A percentile compares a stretch with the other conserved stretches of the same genome.
Conservation (phyloP, 1,284 basidiomycete genomes). For the Phylloporus sp. region DNA sequence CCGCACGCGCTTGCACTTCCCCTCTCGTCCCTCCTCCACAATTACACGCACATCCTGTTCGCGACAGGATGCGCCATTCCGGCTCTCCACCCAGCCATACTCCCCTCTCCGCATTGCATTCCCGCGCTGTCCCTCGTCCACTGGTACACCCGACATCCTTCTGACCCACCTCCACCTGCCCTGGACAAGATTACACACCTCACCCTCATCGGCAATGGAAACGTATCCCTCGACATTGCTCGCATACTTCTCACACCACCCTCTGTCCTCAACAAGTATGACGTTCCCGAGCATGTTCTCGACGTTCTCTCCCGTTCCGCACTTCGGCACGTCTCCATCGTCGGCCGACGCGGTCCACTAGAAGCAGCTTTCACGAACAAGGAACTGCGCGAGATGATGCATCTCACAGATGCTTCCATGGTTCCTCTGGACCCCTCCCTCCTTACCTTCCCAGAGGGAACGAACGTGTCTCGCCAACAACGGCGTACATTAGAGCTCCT, state of each 20-base stretch:
- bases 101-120: slow-evolving; percentile 59
- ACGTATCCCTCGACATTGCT: slow-evolving; percentile 94
- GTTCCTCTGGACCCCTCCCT: slow-evolving; percentile 55
- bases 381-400: slow-evolving; percentile 91
- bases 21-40: slow-evolving; percentile 56
- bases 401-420: slow-evolving; percentile 75
- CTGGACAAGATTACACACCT: slow-evolving; percentile 72
- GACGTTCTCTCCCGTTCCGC: slow-evolving; percentile 65
- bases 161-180: slow-evolving; percentile 56
- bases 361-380: slow-evolving; percentile 95
- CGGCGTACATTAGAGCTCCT: slow-evolving; percentile 69
- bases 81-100: slow-evolving; percentile 57
- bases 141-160: slow-evolving; percentile 97
- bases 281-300: slow-evolving; percentile 82
- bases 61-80: slow-evolving; percentile 80
- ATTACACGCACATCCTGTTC: slow-evolving; percentile 85
- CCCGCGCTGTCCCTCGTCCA: slow-evolving; percentile 90
- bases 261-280: slow-evolving; percentile 69
- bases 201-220: slow-evolving; percentile 92
- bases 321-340: slow-evolving; percentile 81
- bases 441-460: slow-evolving; percentile 43
- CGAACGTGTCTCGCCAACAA: slow-evolving; percentile 63
- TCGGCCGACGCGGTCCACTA: slow-evolving; percentile 86
- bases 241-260: slow-evolving; percentile 83
- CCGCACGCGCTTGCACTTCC: slow-evolving; percentile 59